Evolutionary conservation across 176 grass and related monocot genomes (phyloP).

Genomic region (Echinochloa phyllopogon): DNA sequence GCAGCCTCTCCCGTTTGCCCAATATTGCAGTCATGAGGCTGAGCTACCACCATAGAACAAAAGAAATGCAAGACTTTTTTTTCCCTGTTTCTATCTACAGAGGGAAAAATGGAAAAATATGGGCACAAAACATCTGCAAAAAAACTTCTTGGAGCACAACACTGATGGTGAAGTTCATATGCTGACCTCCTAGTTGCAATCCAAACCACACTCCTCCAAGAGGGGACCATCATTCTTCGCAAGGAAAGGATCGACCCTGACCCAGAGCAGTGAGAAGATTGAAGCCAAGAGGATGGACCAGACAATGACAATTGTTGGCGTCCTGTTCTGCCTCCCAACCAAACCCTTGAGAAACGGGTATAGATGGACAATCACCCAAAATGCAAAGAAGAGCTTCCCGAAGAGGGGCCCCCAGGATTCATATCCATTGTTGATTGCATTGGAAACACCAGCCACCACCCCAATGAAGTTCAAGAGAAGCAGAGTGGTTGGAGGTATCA

Average conservation of each 20-base stretch:
- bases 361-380: conserved; percentile 81
- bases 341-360: conserved; percentile 84
- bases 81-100: conserved; percentile 57
- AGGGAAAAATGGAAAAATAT: conserved; percentile 42
- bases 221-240: conserved; percentile 50
- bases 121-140: conserved; percentile 58
- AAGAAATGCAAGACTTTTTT: conserved; percentile 41
- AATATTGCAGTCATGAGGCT: conserved; percentile 58
- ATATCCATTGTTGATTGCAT: conserved; percentile 77
- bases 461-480: conserved; percentile 70
- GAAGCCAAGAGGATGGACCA: conserved; percentile 80
- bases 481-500: conserved; percentile 71
- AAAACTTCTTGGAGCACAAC: conserved; percentile 48
- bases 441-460: conserved; percentile 67
- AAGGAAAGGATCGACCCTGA: conserved; percentile 69
- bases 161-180: conserved; percentile 40
- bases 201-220: conserved; percentile 57
- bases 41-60: conserved; percentile 55
- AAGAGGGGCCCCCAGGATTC: conserved; percentile 78
- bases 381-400: conserved; percentile 77
- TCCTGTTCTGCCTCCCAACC: conserved; percentile 74
- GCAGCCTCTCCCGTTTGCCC: conserved; percentile 50
- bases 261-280: conserved; percentile 73
- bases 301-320: conserved; percentile 72
- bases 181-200: conserved; percentile 50